phyloP scores from a whole-genome alignment of 148 eudicot species.

The Persicaria tinctoria region DNA sequence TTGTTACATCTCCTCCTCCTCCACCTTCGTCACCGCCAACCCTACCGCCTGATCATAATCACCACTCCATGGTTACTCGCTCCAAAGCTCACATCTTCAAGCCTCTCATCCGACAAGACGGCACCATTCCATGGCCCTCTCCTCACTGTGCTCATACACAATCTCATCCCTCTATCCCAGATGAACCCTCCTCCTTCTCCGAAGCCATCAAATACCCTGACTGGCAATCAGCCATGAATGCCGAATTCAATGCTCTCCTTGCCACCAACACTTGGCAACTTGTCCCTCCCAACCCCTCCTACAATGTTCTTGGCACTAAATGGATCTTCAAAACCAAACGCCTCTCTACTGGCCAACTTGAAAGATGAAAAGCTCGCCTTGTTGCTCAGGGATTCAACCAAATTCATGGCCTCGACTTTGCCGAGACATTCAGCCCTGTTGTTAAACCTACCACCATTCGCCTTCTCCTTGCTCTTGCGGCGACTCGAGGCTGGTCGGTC shows the following conservation, averaged over 20 bases:
- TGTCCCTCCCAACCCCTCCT: background rate
- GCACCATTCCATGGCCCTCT: background rate
- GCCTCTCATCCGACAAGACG: background rate
- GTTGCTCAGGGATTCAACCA: background rate
- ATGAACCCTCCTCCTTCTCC: background rate
- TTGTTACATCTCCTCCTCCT: background rate
- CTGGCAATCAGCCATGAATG: background rate
- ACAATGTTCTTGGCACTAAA: background rate
- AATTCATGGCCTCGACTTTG: background rate
- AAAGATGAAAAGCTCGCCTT: too few species aligned
- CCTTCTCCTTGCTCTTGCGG: too few species aligned
- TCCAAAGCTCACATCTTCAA: background rate
- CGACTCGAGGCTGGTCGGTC: too few species aligned
- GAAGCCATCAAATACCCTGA: background rate
- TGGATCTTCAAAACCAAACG: background rate
- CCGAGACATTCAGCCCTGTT: background rate
- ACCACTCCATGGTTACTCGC: background rate
- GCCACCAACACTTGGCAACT: background rate
- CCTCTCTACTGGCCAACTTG: background rate
- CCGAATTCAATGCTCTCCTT: background rate
- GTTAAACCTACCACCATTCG: background rate
- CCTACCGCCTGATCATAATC: too few species aligned
- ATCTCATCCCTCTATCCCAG: background rate
- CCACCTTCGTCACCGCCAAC: background rate
- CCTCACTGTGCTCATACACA: background rate